Conservation (phyloP, 495 filamentous ascomycete species). For the Neurospora cerealis region DNA sequence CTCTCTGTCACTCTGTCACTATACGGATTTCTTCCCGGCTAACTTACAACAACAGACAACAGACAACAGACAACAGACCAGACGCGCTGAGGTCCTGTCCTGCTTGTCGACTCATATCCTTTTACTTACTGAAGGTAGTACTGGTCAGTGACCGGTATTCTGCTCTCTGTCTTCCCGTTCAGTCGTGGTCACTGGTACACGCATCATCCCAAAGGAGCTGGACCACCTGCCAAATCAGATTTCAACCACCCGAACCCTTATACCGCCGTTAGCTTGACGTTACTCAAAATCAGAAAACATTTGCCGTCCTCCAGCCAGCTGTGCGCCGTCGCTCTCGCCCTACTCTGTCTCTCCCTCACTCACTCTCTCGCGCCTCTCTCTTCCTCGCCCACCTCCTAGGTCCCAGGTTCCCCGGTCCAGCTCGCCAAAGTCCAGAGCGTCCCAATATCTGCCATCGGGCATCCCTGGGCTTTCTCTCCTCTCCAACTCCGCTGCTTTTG, state of each 20-base stretch:
- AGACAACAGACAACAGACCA: background rate
- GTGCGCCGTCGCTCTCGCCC: background rate
- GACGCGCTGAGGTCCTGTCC: background rate
- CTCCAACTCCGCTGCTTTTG: background rate
- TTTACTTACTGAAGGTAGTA: background rate
- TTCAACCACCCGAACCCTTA: background rate
- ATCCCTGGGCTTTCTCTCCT: background rate
- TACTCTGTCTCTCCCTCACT: background rate
- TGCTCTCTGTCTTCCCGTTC: background rate
- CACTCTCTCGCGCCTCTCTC: background rate
- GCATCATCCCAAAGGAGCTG: background rate
- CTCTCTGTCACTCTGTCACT: slow-evolving; percentile 19
- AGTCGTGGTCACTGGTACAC: background rate
- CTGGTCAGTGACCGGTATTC: background rate
- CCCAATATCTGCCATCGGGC: background rate
- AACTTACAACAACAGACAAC: background rate
- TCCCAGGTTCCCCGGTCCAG: background rate
- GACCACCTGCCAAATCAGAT: background rate
- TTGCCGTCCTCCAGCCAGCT: background rate
- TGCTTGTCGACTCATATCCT: background rate
- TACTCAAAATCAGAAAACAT: background rate
- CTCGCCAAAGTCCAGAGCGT: background rate
- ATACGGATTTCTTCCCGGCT: slow-evolving; percentile 6
- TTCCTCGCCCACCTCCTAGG: background rate
- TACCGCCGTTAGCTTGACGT: background rate